Evolutionary conservation across 495 filamentous ascomycete genomes (phyloP), one percentile per base, ranked within the genome.

Genomic region (Aspergillus coremiiformis): DNA sequence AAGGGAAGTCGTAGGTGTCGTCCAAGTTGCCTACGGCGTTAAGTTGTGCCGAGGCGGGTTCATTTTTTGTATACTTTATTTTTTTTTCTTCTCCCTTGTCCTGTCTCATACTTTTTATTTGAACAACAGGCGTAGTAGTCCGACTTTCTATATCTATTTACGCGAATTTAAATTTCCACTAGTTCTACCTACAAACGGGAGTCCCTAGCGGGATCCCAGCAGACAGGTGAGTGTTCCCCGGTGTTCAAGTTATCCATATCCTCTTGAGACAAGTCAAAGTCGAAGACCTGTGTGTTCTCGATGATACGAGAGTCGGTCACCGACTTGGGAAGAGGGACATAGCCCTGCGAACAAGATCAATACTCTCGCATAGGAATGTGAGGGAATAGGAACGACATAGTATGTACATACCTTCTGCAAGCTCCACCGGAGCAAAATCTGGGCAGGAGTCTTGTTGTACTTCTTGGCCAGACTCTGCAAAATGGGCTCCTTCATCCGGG

Each of bases 391-490:
- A 8, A 39, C 21, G 23, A 1, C 20, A 45, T 1, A 26, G 24
- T 23, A 33, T 17, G 20, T 15, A 53, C 50, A 51, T 75, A 82
- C 80, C 76, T 78, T 92, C 63, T 95, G 88, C 66, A 96, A 68
- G 62, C 87, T 90, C 90, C 91, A 96, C 44, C 88, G 75, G 9
- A 96, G 46, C 54, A 96, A 64, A 8, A 96, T 74, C 72, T 96
- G 91, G 2, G 87, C 85, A 44, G 81, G 73, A 7, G 79, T 84
- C 75, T 87, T 91, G 7, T 74, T 74, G 55, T 91, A 73, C 69
- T 90, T 89, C 68, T 82, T 72, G 0, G 78, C 76, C 52, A 94
- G 57, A 21, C 68, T 67, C 53, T 76, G 64, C 46, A 93, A 61
- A 4, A 77, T 60, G 12, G 78, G 77, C 53, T 93, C 88, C 9